A percentile compares a stretch with the other conserved stretches of the same genome.
Evolutionary conservation across 345 rosid species (phyloP).

Genomic region (Moricandia moricandioides): DNA sequence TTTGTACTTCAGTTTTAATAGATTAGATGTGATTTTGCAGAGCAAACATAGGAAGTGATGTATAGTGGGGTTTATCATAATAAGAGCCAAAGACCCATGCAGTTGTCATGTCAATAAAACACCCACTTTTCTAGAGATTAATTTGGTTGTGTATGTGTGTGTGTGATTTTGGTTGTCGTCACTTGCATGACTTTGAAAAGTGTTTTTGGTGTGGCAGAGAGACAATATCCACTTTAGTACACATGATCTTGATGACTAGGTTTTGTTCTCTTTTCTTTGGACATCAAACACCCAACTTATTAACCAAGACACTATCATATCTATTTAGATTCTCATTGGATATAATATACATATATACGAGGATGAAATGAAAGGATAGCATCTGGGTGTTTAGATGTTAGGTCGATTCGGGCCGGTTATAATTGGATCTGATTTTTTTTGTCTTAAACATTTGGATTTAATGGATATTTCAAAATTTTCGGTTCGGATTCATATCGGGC

Average conservation of each 20-base stretch:
- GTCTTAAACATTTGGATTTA: too few species aligned
- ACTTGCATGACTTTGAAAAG: constrained; percentile 34
- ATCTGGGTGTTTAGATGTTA: too few species aligned
- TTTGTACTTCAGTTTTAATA: too few species aligned
- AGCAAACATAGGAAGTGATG: constrained; percentile 27
- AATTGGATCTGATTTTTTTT: too few species aligned
- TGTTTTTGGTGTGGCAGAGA: constrained; percentile 15
- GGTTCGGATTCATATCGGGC: too few species aligned
- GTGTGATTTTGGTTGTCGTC: constrained; percentile 28
- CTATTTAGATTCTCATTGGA: constrained; percentile 17
- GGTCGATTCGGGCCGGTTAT: too few species aligned
- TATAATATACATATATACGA: not conserved
- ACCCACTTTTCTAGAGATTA: constrained; percentile 16
- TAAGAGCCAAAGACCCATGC: constrained; percentile 30
- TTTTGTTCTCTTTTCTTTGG: constrained; percentile 41
- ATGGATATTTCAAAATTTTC: too few species aligned
- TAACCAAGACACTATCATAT: constrained; percentile 2
- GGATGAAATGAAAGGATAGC: not conserved
- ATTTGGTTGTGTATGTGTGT: not conserved
- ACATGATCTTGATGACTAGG: constrained; percentile 35
- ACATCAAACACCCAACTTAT: constrained; percentile 27
- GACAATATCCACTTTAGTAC: constrained; percentile 34
- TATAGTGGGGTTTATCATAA: constrained; percentile 22
- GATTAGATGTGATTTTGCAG: not conserved
- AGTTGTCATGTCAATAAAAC: constrained; percentile 24